Base-by-base conservation (phyloP, 495 filamentous ascomycete species). In the Neurospora sp. region DNA sequence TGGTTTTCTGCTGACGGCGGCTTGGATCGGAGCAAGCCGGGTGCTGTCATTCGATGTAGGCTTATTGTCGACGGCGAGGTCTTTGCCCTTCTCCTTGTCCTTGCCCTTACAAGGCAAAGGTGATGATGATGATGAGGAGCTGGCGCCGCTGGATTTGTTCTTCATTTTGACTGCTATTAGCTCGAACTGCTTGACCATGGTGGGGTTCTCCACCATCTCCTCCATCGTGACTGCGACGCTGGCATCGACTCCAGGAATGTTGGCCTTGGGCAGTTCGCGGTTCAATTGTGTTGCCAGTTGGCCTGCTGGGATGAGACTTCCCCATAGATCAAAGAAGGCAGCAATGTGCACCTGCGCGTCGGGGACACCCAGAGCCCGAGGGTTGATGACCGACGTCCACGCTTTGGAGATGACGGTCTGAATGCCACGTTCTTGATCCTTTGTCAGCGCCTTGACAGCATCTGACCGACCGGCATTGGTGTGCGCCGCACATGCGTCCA, bases 261-360 rank as follows among this genome's bases (percentile, higher is more conserved):
- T 69, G 35, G 78, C 70, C 68, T 74, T 73, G 12, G 79, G 74
- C 31, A 85, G 74, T 53, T 82, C 83, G 20, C 80, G 78, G 68
- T 80, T 85, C 20, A 85, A 79, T 71, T 82, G 82, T 10, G 77
- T 75, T 40, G 83, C 80, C 35, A 86, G 75, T 75, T 85, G 83
- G 8, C 82, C 79, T 3, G 84, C 84, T 0, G 84, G 82, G 69
- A 85, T 78, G 16, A 85, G 74, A 3, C 83, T 82, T 10, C 84
- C 84, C 83, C 83, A 86, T 12, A 85, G 82, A 53, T 86, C 84
- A 70, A 81, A 86, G 70, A 86, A 86, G 1, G 83, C 81, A 5
- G 84, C 84, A 8, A 81, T 81, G 69, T 83, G 83, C 12, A 85
- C 78, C 71, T 80, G 80, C 2, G 70, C 68, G 16, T 86, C 83